Evolutionary conservation across 2,329 filamentous ascomycete genomes (phyloP), one percentile per base, ranked within the genome.

Genomic region (Calcarisporium arbuscula): DNA sequence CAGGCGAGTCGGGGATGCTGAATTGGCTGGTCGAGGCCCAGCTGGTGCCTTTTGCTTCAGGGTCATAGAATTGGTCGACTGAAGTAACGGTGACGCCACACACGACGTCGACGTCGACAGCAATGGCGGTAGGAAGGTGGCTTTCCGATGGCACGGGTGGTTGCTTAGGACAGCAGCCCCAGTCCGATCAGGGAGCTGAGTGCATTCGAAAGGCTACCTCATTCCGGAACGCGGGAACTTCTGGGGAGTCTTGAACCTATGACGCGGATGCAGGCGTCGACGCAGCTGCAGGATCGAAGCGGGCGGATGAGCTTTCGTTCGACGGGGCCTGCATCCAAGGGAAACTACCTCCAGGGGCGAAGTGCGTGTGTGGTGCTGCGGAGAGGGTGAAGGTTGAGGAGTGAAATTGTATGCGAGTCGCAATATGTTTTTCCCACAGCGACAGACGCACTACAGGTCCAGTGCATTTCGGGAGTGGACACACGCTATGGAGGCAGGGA

Each of bases 161-260:
- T 34, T 39, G 35, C 28, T 9, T 30, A 23, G 48, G 32, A 32
- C 28, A 41, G 40, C 49, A 49, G 53, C 60, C 69, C 70, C 70
- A 75, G 72, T 76, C 72, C 72, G 61, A 65, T 67, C 60, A 72
- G 63, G 72, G 71, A 74, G 65, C 70, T 74, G 72, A 74, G 70
- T 59, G 57, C 61, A 64, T 61, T 59, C 61, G 63, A 58, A 55
- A 54, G 59, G 62, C 68, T 75, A 75, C 72, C 70, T 68, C 72
- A 77, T 77, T 69, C 68, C 71, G 69, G 51, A 51, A 46, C 34
- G 43, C 26, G 30, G 18, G 37, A 15, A 27, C 18, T 22, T n/a
- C n/a, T 12, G 36, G 18, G 14, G 35, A n/a, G 19, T 29, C 26
- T 32, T 26, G 15, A 30, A 22, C 19, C 30, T 38, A 19, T 28